Base-by-base conservation (phyloP, 495 filamentous ascomycete genomes). In the Aspergillus bridgeri region DNA sequence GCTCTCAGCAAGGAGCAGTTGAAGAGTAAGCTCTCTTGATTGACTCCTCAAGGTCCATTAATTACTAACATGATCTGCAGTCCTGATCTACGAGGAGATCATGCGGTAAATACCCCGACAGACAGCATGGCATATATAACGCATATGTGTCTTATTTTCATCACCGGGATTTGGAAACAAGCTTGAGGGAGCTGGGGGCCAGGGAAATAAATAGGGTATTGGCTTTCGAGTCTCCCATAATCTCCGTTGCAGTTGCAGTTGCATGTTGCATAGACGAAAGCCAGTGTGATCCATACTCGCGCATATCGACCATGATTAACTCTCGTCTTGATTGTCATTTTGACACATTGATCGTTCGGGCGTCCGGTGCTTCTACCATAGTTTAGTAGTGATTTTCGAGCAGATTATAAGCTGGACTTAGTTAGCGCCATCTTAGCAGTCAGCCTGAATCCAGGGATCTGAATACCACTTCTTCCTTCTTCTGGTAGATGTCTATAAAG, bases 1-100 rank as follows among this genome's bases (percentile, higher is more conserved):
- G 91, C 87, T 58, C 79, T 99, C 61, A 96, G 89, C 80, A 99
- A 99, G 79, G 95, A 99, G 74, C 89, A 99, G 76, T 73, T 99
- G 74, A 97, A 96, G 81, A 67, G 88, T 89, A 69, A 73, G 84
- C 77, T 20, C 7, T n/a, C n/a, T n/a, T n/a, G n/a, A n/a, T n/a
- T n/a, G n/a, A n/a, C n/a, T n/a, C n/a, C n/a, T n/a, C n/a, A n/a
- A n/a, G n/a, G n/a, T n/a, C n/a, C n/a, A n/a, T n/a, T n/a, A n/a
- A n/a, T n/a, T 53, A 42, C 57, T 64, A 62, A 64, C 51, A 46
- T 44, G 21, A 51, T 17, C 6, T 56, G 17, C 51, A 90, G 91
- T 86, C 56, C 79, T 98, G 65, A 98, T 98, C 73, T 98, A 91
- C 72, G 84, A 96, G 73, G 94, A 98, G 76, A 98, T 98, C 63